A percentile compares a stretch with the other conserved stretches of the same genome.
phyloP scores from a whole-genome alignment of 2,329 filamentous ascomycete genomes.

The Thermochaetoides dissita region DNA sequence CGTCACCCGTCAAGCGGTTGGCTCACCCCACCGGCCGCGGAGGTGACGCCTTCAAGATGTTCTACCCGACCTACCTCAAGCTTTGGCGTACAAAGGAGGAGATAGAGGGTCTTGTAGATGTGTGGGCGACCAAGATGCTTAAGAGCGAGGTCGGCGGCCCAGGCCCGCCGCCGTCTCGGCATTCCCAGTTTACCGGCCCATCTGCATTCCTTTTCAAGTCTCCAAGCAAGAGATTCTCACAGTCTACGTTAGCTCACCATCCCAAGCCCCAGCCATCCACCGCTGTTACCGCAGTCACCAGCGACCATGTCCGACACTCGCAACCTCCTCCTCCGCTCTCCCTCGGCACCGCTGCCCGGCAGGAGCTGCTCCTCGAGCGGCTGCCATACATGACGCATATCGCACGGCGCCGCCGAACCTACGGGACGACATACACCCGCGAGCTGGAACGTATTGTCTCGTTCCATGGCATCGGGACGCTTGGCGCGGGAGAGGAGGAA shows the following conservation, averaged over 20 bases:
- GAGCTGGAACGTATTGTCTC: slow-evolving; percentile 56
- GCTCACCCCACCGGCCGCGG: slow-evolving; percentile 25
- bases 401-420: slow-evolving; percentile 25
- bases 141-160: slow-evolving; percentile 32
- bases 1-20: slow-evolving; percentile 69
- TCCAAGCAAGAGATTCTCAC: background rate
- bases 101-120: slow-evolving; percentile 56
- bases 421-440: slow-evolving; percentile 26
- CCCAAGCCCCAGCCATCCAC: too few species aligned
- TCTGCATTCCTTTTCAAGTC: slow-evolving; percentile 4
- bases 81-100: slow-evolving; percentile 77
- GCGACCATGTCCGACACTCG: background rate
- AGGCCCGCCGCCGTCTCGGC: slow-evolving; percentile 18
- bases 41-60: slow-evolving; percentile 70
- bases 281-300: background rate
- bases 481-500: slow-evolving; percentile 26
- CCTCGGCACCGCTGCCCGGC: slow-evolving; percentile 51
- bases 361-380: slow-evolving; percentile 68
- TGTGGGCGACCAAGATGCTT: slow-evolving; percentile 50
- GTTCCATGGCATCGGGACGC: slow-evolving; percentile 45
- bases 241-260: background rate
- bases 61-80: slow-evolving; percentile 73
- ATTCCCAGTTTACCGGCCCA: background rate
- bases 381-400: slow-evolving; percentile 75
- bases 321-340: slow-evolving; percentile 33